A percentile compares a stretch with the other conserved stretches of the same genome.
Conservation (phyloP, 768 basidiomycete species). For the Pisolithus sp. region DNA sequence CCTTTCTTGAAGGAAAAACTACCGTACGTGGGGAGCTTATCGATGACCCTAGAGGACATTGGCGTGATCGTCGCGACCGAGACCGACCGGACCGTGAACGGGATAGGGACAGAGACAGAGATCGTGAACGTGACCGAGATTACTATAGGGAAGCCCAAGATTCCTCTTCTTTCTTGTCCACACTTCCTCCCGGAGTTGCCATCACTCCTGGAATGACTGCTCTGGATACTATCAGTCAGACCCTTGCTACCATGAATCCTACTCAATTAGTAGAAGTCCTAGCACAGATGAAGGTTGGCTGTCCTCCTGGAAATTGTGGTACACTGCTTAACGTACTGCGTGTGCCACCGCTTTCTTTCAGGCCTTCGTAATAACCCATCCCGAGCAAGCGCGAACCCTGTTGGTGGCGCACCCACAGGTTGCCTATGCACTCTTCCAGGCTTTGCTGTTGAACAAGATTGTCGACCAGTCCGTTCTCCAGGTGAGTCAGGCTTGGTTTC, state of each 20-base stretch:
- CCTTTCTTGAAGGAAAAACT: constrained; percentile 86
- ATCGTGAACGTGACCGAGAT: constrained; percentile 44
- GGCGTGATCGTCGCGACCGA: constrained; percentile 45
- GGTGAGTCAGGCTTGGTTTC: constrained; percentile 39
- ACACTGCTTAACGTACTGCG: constrained; percentile 14
- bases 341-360: constrained; percentile 28
- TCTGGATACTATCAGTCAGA: constrained; percentile 80
- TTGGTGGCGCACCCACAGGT: constrained; percentile 85
- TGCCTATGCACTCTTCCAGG: constrained; percentile 94
- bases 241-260: constrained; percentile 77
- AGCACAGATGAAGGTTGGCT: constrained; percentile 93
- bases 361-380: constrained; percentile 89
- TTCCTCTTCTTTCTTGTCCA: constrained; percentile 50
- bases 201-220: constrained; percentile 64
- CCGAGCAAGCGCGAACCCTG: constrained; percentile 79
- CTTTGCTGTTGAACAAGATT: constrained; percentile 86
- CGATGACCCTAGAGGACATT: constrained; percentile 39
- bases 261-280: constrained; percentile 87
- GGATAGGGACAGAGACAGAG: constrained; percentile 44
- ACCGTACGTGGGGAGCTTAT: constrained; percentile 78
- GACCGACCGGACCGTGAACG: constrained; percentile 33
- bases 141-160: constrained; percentile 30
- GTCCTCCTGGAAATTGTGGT: constrained; percentile 13
- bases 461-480: constrained; percentile 83
- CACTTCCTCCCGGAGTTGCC: constrained; percentile 71